These are phyloP conservation scores for Oehlia diaphana DNA, from an alignment of 192 early-diverging fungal species.

Conservation along the genomic window DNA sequence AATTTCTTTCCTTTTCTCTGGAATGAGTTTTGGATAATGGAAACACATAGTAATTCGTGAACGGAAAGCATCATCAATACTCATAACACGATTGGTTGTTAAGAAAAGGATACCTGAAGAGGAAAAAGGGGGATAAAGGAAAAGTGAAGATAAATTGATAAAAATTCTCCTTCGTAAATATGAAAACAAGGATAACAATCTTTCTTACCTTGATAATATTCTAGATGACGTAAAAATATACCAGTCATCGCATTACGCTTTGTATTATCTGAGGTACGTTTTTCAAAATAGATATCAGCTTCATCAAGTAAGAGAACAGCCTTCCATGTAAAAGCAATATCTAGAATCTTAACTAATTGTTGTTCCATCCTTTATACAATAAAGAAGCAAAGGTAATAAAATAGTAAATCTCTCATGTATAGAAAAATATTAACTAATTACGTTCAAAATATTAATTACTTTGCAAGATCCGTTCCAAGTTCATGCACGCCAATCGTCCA, in stretches of 20 bases:
- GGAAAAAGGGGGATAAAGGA: neutral
- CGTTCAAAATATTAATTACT: neutral
- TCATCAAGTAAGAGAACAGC: conserved; percentile 58
- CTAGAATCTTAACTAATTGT: conserved; percentile 45
- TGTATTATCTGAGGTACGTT: conserved; percentile 43
- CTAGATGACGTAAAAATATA: conserved; percentile 58
- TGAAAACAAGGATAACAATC: neutral
- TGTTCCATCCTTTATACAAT: conserved; percentile 52
- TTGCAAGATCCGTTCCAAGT: neutral
- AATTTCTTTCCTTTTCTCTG: conserved; percentile 41
- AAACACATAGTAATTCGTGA: conserved; percentile 52
- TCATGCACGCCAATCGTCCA: conserved; percentile 9
- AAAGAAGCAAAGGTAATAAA: conserved; percentile 37
- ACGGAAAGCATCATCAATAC: conserved; percentile 61
- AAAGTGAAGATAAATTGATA: neutral
- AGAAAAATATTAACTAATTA: conserved; percentile 26
- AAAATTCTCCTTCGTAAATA: neutral
- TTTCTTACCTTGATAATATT: conserved; percentile 47
- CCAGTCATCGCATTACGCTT: conserved; percentile 56
- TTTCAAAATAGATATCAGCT: conserved; percentile 62
- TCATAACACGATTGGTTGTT: conserved; percentile 57
- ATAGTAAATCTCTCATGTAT: conserved; percentile 54
- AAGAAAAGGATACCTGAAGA: conserved; percentile 56
- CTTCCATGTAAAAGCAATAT: conserved; percentile 53
- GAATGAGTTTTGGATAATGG: conserved; percentile 46